A percentile compares a stretch with the other conserved stretches of the same genome.
Evolutionary conservation across 805 yeast species (phyloP).

Genomic region (Clavispora santaluciae): DNA sequence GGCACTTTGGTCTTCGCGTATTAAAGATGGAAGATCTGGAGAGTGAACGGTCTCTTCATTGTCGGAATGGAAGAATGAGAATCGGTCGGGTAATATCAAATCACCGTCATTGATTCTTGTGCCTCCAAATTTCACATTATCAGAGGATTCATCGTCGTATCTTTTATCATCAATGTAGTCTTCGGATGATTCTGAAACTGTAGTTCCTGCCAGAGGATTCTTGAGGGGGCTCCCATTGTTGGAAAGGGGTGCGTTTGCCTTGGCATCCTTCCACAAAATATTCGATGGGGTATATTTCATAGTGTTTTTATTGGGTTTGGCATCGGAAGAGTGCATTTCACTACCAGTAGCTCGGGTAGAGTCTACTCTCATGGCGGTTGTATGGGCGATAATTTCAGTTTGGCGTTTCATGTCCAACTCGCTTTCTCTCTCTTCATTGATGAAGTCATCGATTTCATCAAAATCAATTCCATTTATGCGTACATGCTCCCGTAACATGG

Average conservation of each 20-base stretch:
- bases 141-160: slow-evolving; percentile 20
- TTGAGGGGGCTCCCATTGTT: neutral
- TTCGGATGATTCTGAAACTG: slow-evolving; percentile 19
- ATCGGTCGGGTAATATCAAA: slow-evolving; percentile 60
- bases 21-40: slow-evolving; percentile 75
- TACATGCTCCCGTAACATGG: slow-evolving; percentile 66
- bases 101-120: slow-evolving; percentile 28
- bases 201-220: slow-evolving; percentile 1
- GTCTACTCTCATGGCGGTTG: slow-evolving; percentile 13
- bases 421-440: slow-evolving; percentile 54
- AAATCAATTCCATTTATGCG: slow-evolving; percentile 79
- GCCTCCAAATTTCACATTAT: slow-evolving; percentile 38
- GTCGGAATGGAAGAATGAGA: slow-evolving; percentile 76
- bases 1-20: slow-evolving; percentile 60
- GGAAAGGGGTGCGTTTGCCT: slow-evolving; percentile 1
- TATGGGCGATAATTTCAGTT: slow-evolving; percentile 23
- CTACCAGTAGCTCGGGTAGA: slow-evolving; percentile 21
- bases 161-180: slow-evolving; percentile 17
- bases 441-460: slow-evolving; percentile 82
- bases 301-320: slow-evolving; percentile 46
- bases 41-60: slow-evolving; percentile 87
- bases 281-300: slow-evolving; percentile 57
- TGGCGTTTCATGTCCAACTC: slow-evolving; percentile 22
- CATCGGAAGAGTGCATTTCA: slow-evolving; percentile 21
- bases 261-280: slow-evolving; percentile 17